Evolutionary conservation across 2,329 filamentous ascomycete species (phyloP).

Genomic region (Clonostachys solani): DNA sequence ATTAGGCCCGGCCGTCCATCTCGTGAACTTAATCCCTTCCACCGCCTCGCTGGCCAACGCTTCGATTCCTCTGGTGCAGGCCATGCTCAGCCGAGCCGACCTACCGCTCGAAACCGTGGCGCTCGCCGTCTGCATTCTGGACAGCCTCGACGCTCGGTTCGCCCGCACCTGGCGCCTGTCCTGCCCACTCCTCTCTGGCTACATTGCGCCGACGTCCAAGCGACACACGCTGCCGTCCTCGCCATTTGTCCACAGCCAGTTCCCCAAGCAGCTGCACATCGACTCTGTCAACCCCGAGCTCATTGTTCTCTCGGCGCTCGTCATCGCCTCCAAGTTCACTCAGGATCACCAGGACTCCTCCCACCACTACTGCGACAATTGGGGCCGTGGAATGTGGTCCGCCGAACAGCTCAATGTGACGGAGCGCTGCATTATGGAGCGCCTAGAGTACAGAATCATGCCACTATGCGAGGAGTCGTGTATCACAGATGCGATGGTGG

Average conservation of each 20-base stretch:
- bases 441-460: slow-evolving; percentile 58
- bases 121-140: slow-evolving; percentile 62
- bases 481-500: slow-evolving; percentile 54
- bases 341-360: slow-evolving; percentile 54
- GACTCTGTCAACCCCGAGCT: slow-evolving; percentile 59
- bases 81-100: slow-evolving; percentile 52
- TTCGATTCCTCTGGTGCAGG: slow-evolving; percentile 55
- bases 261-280: slow-evolving; percentile 44
- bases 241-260: slow-evolving; percentile 19
- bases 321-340: slow-evolving; percentile 63
- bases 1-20: slow-evolving; percentile 59
- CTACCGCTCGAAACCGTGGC: slow-evolving; percentile 59
- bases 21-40: slow-evolving; percentile 62
- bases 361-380: slow-evolving; percentile 45
- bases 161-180: slow-evolving; percentile 57
- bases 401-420: slow-evolving; percentile 60
- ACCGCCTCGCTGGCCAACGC: slow-evolving; percentile 55
- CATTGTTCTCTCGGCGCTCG: slow-evolving; percentile 57
- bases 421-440: slow-evolving; percentile 61
- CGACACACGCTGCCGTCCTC: slow-evolving; percentile 44
- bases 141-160: slow-evolving; percentile 59
- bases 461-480: slow-evolving; percentile 53
- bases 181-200: slow-evolving; percentile 40
- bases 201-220: slow-evolving; percentile 22
- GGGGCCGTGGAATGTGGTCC: slow-evolving; percentile 54